A percentile compares a stretch with the other conserved stretches of the same genome.
Evolutionary conservation across 371 early-diverging fungal species (phyloP).

Genomic region (Rhizomucor miehei): DNA sequence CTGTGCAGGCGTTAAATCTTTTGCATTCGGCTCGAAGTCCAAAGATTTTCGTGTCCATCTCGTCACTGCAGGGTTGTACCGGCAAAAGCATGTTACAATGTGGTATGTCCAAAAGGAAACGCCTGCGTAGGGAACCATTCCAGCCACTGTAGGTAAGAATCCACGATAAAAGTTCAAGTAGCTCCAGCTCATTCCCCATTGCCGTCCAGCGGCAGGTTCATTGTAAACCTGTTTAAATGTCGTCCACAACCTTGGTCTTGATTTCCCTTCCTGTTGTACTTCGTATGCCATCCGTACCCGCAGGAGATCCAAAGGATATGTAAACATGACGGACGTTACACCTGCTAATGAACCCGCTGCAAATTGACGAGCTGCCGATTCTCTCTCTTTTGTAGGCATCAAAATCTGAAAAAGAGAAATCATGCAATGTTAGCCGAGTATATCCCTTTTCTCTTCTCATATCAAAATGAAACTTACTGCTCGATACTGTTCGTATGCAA

Average conservation of each 20-base stretch:
- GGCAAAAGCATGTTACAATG: slow-evolving; percentile 53
- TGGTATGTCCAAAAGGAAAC: slow-evolving; percentile 84
- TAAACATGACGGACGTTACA: slow-evolving; percentile 86
- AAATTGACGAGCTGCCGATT: slow-evolving; percentile 61
- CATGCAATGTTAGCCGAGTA: neutral
- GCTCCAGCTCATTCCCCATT: slow-evolving; percentile 10
- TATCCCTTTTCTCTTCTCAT: no score
- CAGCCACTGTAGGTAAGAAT: slow-evolving; percentile 84
- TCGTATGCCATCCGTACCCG: slow-evolving; percentile 93
- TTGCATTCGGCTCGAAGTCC: slow-evolving; percentile 20
- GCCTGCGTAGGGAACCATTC: slow-evolving; percentile 97
- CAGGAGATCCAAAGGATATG: slow-evolving; percentile 93
- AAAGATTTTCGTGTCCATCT: slow-evolving; percentile 28
- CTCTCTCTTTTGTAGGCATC: slow-evolving; percentile 66
- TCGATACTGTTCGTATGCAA: slow-evolving; percentile 89
- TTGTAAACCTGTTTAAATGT: slow-evolving; percentile 50
- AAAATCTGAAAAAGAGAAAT: slow-evolving; percentile 35
- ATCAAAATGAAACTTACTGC: slow-evolving; percentile 40
- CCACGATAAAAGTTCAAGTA: slow-evolving; percentile 90
- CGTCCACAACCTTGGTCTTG: slow-evolving; percentile 29
- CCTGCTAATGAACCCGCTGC: slow-evolving; percentile 81
- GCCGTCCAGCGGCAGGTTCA: slow-evolving; percentile 47
- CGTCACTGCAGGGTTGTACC: slow-evolving; percentile 37
- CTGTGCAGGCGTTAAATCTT: slow-evolving; percentile 26
- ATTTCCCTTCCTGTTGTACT: slow-evolving; percentile 37